These are phyloP conservation scores for Psilocybe sp. DNA, from an alignment of 768 basidiomycete genomes.

Conservation along the genomic window DNA sequence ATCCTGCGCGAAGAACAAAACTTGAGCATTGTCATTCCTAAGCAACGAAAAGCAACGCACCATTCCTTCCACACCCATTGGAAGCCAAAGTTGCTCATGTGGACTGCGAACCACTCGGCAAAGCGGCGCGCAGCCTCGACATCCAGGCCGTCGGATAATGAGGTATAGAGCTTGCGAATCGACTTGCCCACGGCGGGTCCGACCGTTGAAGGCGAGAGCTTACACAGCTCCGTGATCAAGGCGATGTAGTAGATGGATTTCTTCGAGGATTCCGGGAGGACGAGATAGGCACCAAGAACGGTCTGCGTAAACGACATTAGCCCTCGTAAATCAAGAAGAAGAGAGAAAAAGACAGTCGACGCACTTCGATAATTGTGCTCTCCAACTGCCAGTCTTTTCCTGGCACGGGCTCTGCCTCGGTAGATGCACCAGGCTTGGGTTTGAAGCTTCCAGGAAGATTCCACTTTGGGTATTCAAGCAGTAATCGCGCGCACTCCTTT, in stretches of 20 bases:
- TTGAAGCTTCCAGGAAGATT: slow-evolving; percentile 82
- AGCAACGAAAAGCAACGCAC: slow-evolving; percentile 38
- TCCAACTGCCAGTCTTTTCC: slow-evolving; percentile 87
- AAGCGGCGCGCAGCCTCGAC: slow-evolving; percentile 79
- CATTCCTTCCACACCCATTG: slow-evolving; percentile 99
- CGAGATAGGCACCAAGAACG: slow-evolving; percentile 68
- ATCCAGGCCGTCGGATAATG: slow-evolving; percentile 84
- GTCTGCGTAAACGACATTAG: slow-evolving; percentile 38
- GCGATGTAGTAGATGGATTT: slow-evolving; percentile 85
- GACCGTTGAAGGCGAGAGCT: slow-evolving; percentile 86
- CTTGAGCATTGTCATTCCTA: neutral
- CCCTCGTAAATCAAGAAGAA: neutral
- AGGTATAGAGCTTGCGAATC: slow-evolving; percentile 79
- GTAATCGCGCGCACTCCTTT: slow-evolving; percentile 86
- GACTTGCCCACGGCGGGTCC: slow-evolving; percentile 97
- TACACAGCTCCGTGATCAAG: slow-evolving; percentile 91
- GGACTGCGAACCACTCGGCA: slow-evolving; percentile 93
- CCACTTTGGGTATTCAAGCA: slow-evolving; percentile 88
- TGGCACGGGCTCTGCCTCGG: slow-evolving; percentile 44
- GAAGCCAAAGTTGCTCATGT: slow-evolving; percentile 98
- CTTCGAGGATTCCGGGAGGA: slow-evolving; percentile 74
- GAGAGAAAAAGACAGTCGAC: slow-evolving; percentile 7
- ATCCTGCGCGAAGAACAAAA: slow-evolving; percentile 51
- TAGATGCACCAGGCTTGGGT: slow-evolving; percentile 61
- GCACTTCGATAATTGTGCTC: slow-evolving; percentile 82